Evolutionary conservation across 2,329 filamentous ascomycete species (phyloP), one percentile per base, ranked within the genome.

Genomic region (Metarhizium humberi): DNA sequence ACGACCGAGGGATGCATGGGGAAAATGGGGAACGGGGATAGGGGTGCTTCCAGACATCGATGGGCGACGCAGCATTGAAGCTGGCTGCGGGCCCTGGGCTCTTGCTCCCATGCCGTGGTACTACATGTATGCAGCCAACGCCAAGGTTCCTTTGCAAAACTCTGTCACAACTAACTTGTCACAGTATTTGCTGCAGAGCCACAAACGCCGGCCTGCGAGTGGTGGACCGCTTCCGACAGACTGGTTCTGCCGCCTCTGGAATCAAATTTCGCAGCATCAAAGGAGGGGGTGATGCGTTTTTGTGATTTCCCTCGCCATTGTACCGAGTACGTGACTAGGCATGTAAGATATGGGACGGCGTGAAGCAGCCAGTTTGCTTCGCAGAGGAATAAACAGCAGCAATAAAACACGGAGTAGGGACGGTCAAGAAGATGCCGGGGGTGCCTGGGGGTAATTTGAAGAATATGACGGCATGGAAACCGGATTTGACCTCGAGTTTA

Each of bases 181-280:
- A 45, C 42, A 45, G 42, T 45, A 13, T 29, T n/a, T 11, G 25
- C 45, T 48, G 45, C 45, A 48, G 13, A 18, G 20, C 25, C 51
- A 29, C 30, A 29, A 45, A 53, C 10, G 34, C 50, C 4, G 18
- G 18, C 5, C 38, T 49, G 45, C 48, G 50, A 56, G 34, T 56
- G 50, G 50, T 40, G 14, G 16, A 18, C 25, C 10, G 18, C 43
- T 55, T 49, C 56, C 56, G 53, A 53, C 50, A 57, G 53, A 47
- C 38, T 57, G 56, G 53, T 51, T 53, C 36, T 32, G 53, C 56
- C 56, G 56, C 20, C 25, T 20, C 29, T 34, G 10, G 25, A 48
- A 47, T 29, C 18, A 36, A 43, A 45, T 45, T 45, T 25, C 11
- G 42, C 42, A 45, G n/a, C 13, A 16, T 8, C 29, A 25, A 36